Conservation (phyloP, 768 basidiomycete species). For the Lactarius hatsudake region DNA sequence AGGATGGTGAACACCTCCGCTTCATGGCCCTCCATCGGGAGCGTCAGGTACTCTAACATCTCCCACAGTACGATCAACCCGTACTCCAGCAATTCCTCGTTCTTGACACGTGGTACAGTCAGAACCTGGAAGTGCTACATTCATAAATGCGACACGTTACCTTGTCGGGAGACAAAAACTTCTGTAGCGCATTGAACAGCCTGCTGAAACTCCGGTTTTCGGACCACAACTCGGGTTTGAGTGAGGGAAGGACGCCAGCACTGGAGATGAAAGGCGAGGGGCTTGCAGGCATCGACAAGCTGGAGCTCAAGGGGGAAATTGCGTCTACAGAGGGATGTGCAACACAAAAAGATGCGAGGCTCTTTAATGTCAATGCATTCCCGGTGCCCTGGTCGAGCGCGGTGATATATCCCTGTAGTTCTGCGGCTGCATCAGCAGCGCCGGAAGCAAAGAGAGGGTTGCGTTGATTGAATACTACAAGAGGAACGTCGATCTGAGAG, state of each 20-base stretch:
- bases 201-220: conserved; percentile 67
- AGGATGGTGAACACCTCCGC: conserved; percentile 70
- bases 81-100: conserved; percentile 65
- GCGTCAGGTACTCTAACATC: conserved; percentile 69
- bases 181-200: conserved; percentile 62
- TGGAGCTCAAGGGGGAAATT: conserved; percentile 55
- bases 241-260: conserved; percentile 42
- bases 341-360: conserved; percentile 60
- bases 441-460: conserved; percentile 43
- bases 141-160: conserved; percentile 40
- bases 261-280: conserved; percentile 53
- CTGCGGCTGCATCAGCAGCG: conserved; percentile 42
- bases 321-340: conserved; percentile 53
- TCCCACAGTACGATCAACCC: conserved; percentile 84
- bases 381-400: conserved; percentile 53
- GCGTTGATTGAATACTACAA: conserved; percentile 49
- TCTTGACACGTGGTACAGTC: conserved; percentile 39
- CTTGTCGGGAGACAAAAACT: conserved; percentile 59
- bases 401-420: conserved; percentile 52
- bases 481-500: conserved; percentile 4
- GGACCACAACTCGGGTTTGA: conserved; percentile 66
- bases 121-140: conserved; percentile 16
- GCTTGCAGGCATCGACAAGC: conserved; percentile 48
- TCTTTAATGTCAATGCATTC: conserved; percentile 57
- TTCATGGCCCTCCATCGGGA: conserved; percentile 76